A percentile compares a stretch with the other conserved stretches of the same genome.
These are phyloP conservation scores for Heterobasidion parviporum DNA, from an alignment of 1,284 basidiomycete genomes.

Conservation along the genomic window DNA sequence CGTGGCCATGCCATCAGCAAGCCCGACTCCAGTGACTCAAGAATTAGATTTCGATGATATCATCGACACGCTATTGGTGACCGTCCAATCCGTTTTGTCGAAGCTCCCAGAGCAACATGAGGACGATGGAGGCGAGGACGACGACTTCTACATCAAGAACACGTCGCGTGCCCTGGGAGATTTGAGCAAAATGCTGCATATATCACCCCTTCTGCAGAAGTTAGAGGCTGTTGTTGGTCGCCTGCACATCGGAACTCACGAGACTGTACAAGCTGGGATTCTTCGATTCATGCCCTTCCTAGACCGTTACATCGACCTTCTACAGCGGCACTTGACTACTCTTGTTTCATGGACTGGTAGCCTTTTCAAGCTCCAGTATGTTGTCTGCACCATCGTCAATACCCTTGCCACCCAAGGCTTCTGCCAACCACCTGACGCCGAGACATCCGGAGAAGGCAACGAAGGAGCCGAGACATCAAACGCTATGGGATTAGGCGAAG, in stretches of 20 bases:
- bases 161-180: constrained; percentile 14
- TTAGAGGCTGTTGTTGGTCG: constrained; percentile 27
- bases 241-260: constrained; percentile 19
- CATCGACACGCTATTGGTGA: constrained; percentile 57
- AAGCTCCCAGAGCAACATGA: constrained; percentile 2
- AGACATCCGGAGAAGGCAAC: constrained; percentile 41
- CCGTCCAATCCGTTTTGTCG: constrained; percentile 49
- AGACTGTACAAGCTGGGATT: constrained; percentile 22
- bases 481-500: constrained; percentile 84
- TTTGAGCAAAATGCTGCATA: constrained; percentile 20
- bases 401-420: constrained; percentile 84
- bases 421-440: constrained; percentile 76
- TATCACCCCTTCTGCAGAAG: constrained; percentile 26
- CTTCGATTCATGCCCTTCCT: constrained; percentile 56
- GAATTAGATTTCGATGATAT: constrained; percentile 27
- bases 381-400: constrained; percentile 69
- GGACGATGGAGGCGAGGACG: constrained; percentile 19
- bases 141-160: constrained; percentile 23
- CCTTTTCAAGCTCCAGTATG: constrained; percentile 79
- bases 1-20: not conserved
- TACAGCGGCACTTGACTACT: constrained; percentile 45
- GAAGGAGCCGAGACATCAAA: constrained; percentile 50
- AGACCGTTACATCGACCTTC: constrained; percentile 44
- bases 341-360: constrained; percentile 64
- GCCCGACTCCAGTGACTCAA: not conserved